These are phyloP conservation scores for Xylaria nigripes DNA, from an alignment of 495 filamentous ascomycete genomes.

Conservation along the genomic window DNA sequence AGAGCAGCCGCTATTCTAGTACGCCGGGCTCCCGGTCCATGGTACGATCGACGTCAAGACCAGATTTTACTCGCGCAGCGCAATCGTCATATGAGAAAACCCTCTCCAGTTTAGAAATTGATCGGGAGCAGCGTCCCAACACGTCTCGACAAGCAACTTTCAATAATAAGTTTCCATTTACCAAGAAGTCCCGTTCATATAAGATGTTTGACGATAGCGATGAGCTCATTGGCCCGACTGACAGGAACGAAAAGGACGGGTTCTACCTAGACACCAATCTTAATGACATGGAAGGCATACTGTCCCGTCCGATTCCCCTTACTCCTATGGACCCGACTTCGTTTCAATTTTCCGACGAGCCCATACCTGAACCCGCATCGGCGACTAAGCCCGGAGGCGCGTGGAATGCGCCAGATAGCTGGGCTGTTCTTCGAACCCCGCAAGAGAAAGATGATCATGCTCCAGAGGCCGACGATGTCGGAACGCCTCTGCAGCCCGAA, in stretches of 20 bases:
- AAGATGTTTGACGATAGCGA: slow-evolving; percentile 36
- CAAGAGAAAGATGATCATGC: slow-evolving; percentile 45
- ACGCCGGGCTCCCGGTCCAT: slow-evolving; percentile 48
- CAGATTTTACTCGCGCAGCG: slow-evolving; percentile 43
- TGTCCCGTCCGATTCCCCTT: slow-evolving; percentile 54
- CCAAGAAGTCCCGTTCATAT: slow-evolving; percentile 34
- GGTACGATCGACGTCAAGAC: slow-evolving; percentile 37
- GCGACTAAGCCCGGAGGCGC: slow-evolving; percentile 32
- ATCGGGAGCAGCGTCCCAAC: slow-evolving; percentile 20
- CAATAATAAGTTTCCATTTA: slow-evolving; percentile 47
- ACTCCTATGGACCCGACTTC: slow-evolving; percentile 54
- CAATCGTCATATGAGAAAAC: slow-evolving; percentile 37
- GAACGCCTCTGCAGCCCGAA: slow-evolving; percentile 52
- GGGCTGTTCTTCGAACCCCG: slow-evolving; percentile 66
- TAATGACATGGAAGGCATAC: slow-evolving; percentile 73
- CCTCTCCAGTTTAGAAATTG: slow-evolving; percentile 26
- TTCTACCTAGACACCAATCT: slow-evolving; percentile 80
- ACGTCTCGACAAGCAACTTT: slow-evolving; percentile 48
- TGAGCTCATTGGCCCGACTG: slow-evolving; percentile 38
- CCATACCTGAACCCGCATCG: slow-evolving; percentile 21
- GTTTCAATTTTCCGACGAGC: slow-evolving; percentile 41
- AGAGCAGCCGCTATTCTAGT: slow-evolving; percentile 39
- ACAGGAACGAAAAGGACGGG: slow-evolving; percentile 35
- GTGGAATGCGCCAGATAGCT: slow-evolving; percentile 91
- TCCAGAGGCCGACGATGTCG: slow-evolving; percentile 53